These are phyloP conservation scores for Metarhizium album DNA, from an alignment of 2,329 filamentous ascomycete species.

Conservation along the genomic window DNA sequence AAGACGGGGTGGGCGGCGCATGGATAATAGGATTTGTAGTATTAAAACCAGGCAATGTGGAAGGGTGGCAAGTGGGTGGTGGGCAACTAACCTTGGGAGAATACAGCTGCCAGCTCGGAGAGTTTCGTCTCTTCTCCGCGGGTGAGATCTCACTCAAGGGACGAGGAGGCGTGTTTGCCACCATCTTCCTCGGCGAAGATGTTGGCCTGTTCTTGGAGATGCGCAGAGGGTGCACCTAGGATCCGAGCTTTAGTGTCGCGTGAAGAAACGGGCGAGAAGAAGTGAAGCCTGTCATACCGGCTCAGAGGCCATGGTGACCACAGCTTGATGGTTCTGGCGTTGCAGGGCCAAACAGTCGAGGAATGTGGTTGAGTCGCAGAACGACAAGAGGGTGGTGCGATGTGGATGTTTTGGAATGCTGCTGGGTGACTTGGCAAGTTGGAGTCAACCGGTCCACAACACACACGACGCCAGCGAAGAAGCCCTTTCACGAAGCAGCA, in stretches of 20 bases:
- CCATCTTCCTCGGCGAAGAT: constrained; percentile 56
- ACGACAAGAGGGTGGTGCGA: neutral
- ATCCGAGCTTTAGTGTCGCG: constrained; percentile 8
- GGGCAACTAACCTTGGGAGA: constrained; percentile 26
- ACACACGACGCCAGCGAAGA: too few relatives aligned
- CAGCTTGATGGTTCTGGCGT: constrained; percentile 12
- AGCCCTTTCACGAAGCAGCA: too few relatives aligned
- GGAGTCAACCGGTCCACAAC: too few relatives aligned
- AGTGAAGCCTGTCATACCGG: constrained; percentile 22
- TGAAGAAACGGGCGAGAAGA: constrained; percentile 2
- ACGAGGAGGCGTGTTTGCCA: constrained; percentile 50
- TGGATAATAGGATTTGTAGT: neutral
- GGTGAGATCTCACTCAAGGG: constrained; percentile 85
- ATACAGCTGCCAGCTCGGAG: constrained; percentile 73
- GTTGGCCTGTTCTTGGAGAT: constrained; percentile 59
- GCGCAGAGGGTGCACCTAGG: constrained; percentile 64
- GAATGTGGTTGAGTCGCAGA: constrained; percentile 19
- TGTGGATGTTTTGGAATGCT: constrained; percentile 19
- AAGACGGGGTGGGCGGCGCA: neutral
- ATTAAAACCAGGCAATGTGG: neutral
- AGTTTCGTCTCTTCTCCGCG: constrained; percentile 79
- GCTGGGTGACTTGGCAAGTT: constrained; percentile 2
- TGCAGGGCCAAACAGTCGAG: constrained; percentile 11
- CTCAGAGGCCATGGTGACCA: constrained; percentile 26
- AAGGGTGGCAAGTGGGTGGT: neutral